A percentile compares a stretch with the other conserved stretches of the same genome.
Evolutionary conservation across 306 rosid species (phyloP).

Genomic region (Potentilla sterilis): DNA sequence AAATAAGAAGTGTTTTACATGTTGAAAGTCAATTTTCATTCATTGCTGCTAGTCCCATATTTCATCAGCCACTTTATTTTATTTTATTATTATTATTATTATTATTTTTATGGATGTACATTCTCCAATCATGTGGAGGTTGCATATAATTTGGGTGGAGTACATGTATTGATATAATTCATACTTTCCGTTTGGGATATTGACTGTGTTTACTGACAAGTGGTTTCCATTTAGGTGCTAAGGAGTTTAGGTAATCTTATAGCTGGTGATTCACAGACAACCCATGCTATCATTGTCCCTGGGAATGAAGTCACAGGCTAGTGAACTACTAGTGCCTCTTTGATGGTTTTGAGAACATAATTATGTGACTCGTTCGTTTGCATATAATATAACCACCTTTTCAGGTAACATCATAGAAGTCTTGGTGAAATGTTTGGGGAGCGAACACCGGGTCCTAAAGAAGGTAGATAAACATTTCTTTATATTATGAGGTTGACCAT

Average conservation of each 20-base stretch:
- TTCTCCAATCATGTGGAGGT: neutral
- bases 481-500: slow-evolving; percentile 16
- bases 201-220: slow-evolving; percentile 27
- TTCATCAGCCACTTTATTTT: neutral
- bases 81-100: no score
- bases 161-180: slow-evolving; percentile 7
- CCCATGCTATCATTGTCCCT: slow-evolving; percentile 52
- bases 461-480: slow-evolving; percentile 52
- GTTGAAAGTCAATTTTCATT: neutral
- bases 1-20: neutral
- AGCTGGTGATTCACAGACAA: slow-evolving; percentile 76
- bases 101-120: neutral
- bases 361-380: slow-evolving; percentile 2
- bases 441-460: slow-evolving; percentile 86
- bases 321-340: slow-evolving; percentile 31
- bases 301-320: slow-evolving; percentile 78
- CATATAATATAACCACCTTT: slow-evolving; percentile 25
- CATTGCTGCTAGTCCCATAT: neutral
- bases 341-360: slow-evolving; percentile 15
- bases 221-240: slow-evolving; percentile 58
- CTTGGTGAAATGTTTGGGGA: slow-evolving; percentile 68
- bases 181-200: slow-evolving; percentile 12
- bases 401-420: slow-evolving; percentile 67
- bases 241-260: slow-evolving; percentile 91
- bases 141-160: slow-evolving; percentile 8